phyloP scores from a whole-genome alignment of 192 early-diverging fungal genomes.

The Allomyces arbusculus region DNA sequence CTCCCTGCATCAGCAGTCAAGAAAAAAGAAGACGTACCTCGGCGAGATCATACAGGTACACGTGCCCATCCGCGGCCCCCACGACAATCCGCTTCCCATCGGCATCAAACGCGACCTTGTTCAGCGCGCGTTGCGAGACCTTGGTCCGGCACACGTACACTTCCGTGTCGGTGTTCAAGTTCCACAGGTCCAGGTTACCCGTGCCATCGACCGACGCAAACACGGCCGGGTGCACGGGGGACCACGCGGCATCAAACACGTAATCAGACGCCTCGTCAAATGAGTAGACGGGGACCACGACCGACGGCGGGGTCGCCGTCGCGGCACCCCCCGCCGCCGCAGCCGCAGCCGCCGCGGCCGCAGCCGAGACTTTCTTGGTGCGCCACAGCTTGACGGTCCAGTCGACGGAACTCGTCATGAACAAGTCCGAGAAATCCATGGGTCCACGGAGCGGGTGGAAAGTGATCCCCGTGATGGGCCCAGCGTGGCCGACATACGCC shows the following conservation, averaged over 20 bases:
- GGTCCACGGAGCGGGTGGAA: slow-evolving; percentile 72
- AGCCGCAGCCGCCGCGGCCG: background rate
- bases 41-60: slow-evolving; percentile 83
- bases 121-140: slow-evolving; percentile 51
- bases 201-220: slow-evolving; percentile 83
- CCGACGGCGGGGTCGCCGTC: slow-evolving; percentile 9
- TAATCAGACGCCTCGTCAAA: slow-evolving; percentile 91
- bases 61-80: slow-evolving; percentile 61
- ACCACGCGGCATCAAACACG: slow-evolving; percentile 96
- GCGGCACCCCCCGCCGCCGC: slow-evolving; percentile 2
- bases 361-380: slow-evolving; percentile 29
- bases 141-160: slow-evolving; percentile 14
- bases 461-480: slow-evolving; percentile 65
- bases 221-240: slow-evolving; percentile 79
- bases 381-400: slow-evolving; percentile 97
- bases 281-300: slow-evolving; percentile 48
- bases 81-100: slow-evolving; percentile 58
- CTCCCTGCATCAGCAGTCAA: background rate
- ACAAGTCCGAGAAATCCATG: slow-evolving; percentile 78
- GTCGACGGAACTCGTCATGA: slow-evolving; percentile 77
- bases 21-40: slow-evolving; percentile 27
- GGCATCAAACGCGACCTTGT: slow-evolving; percentile 88
- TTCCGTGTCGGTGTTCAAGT: slow-evolving; percentile 76
- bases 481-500: slow-evolving; percentile 70
- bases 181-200: slow-evolving; percentile 79